Base-by-base conservation (phyloP, 257 asterid genomes). In the Nicotiana undulata region DNA sequence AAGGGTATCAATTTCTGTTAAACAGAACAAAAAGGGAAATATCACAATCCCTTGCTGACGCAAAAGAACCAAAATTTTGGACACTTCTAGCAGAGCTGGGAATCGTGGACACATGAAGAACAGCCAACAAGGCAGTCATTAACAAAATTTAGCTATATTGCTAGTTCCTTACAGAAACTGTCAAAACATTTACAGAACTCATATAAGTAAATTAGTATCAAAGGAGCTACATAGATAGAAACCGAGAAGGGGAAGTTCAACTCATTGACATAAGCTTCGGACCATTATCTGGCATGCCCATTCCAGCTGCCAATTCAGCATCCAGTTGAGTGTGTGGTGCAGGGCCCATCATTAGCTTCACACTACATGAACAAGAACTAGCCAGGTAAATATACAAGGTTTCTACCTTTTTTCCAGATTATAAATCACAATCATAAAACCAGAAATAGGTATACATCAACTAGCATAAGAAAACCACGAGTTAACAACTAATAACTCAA, bases 261-360 rank as follows among this genome's bases (percentile, higher is more conserved):
- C 5, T n/a, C 88, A 84, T 86, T 31, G 90, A 60, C 98, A 94
- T 92, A n/a, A 94, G 87, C 89, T 93, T 94, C 17, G 98, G 98
- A 12, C 98, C 98, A 76, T 94, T 92, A 83, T 94, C 98, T 0
- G 98, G 98, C 92, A 80, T 87, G 56, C 98, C 98, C 98, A 94
- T 94, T 44, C 98, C 98, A 85, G 92, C 96, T 75, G 98, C 98
- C 37, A 90, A 79, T 1, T 94, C 98, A 9, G 98, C 98, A 81
- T 94, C 97, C 16, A 92, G 83, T 83, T 93, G 98, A 1, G 92
- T 89, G 83, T 94, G 98, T 32, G 98, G 98, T 40, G 93, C 91
- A 68, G 94, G 92, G n/a, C 97, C 98, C 82, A 60, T 56, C 98
- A 94, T 90, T 80, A 80, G 72, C 91, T 93, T 94, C 83, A 93